Evolutionary conservation across 2,329 filamentous ascomycete genomes (phyloP).

Genomic region (Fusarium stilboides): DNA sequence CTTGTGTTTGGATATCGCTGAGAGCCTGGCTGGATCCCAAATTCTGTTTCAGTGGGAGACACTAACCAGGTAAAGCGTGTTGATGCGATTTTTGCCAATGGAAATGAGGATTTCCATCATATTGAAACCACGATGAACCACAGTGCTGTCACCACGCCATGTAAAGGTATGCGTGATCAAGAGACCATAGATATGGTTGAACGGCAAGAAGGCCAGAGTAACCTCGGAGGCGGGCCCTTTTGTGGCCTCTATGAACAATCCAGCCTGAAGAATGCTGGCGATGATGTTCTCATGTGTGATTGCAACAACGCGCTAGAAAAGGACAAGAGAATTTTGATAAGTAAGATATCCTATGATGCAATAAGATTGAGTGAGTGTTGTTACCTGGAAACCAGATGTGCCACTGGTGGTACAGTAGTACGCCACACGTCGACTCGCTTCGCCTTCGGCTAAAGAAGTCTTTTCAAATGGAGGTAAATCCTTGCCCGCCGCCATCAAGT

Average conservation of each 20-base stretch:
- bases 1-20: background rate
- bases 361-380: constrained; percentile 2
- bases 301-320: constrained; percentile 10
- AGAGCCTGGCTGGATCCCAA: background rate
- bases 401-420: constrained; percentile 17
- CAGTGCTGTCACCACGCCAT: constrained; percentile 14
- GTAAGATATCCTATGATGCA: background rate
- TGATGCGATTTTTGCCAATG: constrained; percentile 10
- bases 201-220: constrained; percentile 8
- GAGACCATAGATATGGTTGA: constrained; percentile 15
- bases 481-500: constrained; percentile 1
- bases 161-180: constrained; percentile 15
- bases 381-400: constrained; percentile 12
- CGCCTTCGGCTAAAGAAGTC: background rate
- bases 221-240: constrained; percentile 9
- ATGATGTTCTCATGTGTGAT: constrained; percentile 15
- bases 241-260: constrained; percentile 11
- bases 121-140: constrained; percentile 9
- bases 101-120: constrained; percentile 18
- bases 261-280: constrained; percentile 15
- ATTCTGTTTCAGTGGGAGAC: background rate
- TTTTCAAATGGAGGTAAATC: constrained; percentile 1
- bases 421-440: constrained; percentile 10
- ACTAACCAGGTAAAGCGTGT: constrained; percentile 15
- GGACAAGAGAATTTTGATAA: background rate